Evolutionary conservation across 2,329 filamentous ascomycete genomes (phyloP).

Genomic region (Fusarium sp.): DNA sequence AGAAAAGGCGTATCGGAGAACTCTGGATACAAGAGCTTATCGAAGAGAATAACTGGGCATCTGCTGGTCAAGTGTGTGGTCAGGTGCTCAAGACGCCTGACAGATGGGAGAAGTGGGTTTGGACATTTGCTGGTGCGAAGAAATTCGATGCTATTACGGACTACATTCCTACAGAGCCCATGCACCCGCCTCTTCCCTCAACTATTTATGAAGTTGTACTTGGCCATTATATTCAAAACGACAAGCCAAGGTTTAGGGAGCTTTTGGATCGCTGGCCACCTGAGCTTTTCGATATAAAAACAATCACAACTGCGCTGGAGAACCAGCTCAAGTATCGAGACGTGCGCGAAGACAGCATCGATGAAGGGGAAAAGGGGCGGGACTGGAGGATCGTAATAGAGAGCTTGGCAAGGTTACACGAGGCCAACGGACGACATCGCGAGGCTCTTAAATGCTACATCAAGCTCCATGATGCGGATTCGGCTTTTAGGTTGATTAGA

Average conservation of each 20-base stretch:
- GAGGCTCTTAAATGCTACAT: slow-evolving; percentile 93
- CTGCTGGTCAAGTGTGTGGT: slow-evolving; percentile 82
- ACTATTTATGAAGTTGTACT: slow-evolving; percentile 90
- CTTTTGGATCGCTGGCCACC: slow-evolving; percentile 85
- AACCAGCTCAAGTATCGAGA: slow-evolving; percentile 82
- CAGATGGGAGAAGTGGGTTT: slow-evolving; percentile 96
- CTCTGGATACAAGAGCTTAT: slow-evolving; percentile 92
- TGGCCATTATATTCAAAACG: slow-evolving; percentile 83
- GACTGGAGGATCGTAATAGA: slow-evolving; percentile 94
- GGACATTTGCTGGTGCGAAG: slow-evolving; percentile 85
- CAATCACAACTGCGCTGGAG: slow-evolving; percentile 80
- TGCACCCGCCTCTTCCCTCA: slow-evolving; percentile 80
- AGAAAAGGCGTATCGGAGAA: slow-evolving; percentile 91
- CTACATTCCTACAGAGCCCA: slow-evolving; percentile 79
- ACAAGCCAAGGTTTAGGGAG: slow-evolving; percentile 79
- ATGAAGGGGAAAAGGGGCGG: slow-evolving; percentile 74
- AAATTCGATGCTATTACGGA: slow-evolving; percentile 91
- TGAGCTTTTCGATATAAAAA: slow-evolving; percentile 82
- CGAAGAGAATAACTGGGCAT: slow-evolving; percentile 75
- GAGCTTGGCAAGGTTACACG: slow-evolving; percentile 82
- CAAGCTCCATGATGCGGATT: slow-evolving; percentile 88
- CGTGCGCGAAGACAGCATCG: slow-evolving; percentile 77
- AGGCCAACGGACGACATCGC: slow-evolving; percentile 80
- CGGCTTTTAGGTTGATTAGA: slow-evolving; percentile 84
- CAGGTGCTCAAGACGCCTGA: slow-evolving; percentile 82